Conservation (phyloP, 1,284 basidiomycete species). For the Cryptococcus maquisensis region DNA sequence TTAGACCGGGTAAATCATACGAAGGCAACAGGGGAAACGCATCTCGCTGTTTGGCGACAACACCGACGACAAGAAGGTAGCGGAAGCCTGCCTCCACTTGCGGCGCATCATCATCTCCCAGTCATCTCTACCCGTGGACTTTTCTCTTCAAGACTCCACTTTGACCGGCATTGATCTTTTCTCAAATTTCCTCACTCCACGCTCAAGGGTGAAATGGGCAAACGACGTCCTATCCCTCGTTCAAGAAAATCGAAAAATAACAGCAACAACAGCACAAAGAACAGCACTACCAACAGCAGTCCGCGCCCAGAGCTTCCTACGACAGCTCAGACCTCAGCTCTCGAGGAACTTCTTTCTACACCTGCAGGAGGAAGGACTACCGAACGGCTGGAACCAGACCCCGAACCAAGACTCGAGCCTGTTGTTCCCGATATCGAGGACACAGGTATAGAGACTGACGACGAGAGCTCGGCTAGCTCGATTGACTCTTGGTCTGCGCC, state of each 20-base stretch:
- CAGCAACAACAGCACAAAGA: neutral
- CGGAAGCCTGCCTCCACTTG: neutral
- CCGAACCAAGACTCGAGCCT: too few relatives aligned
- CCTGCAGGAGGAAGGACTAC: too few relatives aligned
- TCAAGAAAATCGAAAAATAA: neutral
- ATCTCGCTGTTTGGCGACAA: neutral
- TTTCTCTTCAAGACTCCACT: neutral
- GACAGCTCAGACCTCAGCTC: too few relatives aligned
- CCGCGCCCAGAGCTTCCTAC: neutral
- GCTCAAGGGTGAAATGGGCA: neutral
- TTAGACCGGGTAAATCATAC: neutral
- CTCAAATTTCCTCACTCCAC: neutral
- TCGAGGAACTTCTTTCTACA: too few relatives aligned
- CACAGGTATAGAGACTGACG: neutral
- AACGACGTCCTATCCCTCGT: neutral
- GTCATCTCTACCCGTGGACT: neutral
- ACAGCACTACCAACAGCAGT: neutral
- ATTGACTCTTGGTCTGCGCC: too few relatives aligned
- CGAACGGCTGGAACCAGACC: too few relatives aligned
- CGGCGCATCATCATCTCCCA: neutral
- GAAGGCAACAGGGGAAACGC: too few relatives aligned
- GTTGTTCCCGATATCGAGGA: neutral
- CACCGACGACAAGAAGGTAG: neutral
- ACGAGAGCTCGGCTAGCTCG: neutral
- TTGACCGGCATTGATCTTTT: neutral